phyloP scores from a whole-genome alignment of 2,329 filamentous ascomycete species.

The Calonectria honghensis region DNA sequence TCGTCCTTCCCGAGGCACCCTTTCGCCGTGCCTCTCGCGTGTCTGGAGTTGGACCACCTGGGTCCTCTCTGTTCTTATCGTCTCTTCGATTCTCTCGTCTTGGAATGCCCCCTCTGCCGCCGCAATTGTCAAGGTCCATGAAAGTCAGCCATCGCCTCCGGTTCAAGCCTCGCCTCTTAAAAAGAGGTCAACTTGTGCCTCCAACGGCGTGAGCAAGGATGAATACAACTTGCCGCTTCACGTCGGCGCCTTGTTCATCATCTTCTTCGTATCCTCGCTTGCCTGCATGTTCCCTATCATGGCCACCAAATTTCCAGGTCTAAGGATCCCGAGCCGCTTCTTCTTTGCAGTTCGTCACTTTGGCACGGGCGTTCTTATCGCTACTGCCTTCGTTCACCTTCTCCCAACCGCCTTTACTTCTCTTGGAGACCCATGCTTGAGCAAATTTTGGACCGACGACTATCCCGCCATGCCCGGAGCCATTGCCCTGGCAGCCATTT shows the following conservation, averaged over 20 bases:
- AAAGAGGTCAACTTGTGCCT: slow-evolving; percentile 57
- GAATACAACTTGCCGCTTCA: slow-evolving; percentile 75
- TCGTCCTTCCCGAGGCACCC: slow-evolving; percentile 57
- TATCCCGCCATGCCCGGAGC: slow-evolving; percentile 88
- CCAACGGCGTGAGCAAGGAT: slow-evolving; percentile 56
- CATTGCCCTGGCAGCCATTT: slow-evolving; percentile 85
- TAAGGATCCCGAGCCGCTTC: slow-evolving; percentile 73
- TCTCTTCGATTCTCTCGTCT: slow-evolving; percentile 57
- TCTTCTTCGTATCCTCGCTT: slow-evolving; percentile 68
- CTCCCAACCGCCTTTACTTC: slow-evolving; percentile 80
- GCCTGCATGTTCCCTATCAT: slow-evolving; percentile 73
- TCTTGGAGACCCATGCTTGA: slow-evolving; percentile 80
- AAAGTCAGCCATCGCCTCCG: slow-evolving; percentile 36
- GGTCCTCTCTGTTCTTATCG: slow-evolving; percentile 64
- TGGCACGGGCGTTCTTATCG: slow-evolving; percentile 83
- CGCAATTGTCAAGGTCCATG: slow-evolving; percentile 22
- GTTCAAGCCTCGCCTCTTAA: slow-evolving; percentile 43
- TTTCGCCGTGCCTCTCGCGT: slow-evolving; percentile 56
- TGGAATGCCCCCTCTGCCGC: slow-evolving; percentile 43
- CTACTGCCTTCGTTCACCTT: slow-evolving; percentile 87
- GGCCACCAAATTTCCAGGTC: slow-evolving; percentile 69
- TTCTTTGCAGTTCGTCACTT: slow-evolving; percentile 80
- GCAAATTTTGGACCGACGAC: slow-evolving; percentile 82
- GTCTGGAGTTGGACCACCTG: slow-evolving; percentile 65
- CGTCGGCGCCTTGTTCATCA: slow-evolving; percentile 73